phyloP scores from a whole-genome alignment of 306 rosid species.

The Begonia loranthoides region DNA sequence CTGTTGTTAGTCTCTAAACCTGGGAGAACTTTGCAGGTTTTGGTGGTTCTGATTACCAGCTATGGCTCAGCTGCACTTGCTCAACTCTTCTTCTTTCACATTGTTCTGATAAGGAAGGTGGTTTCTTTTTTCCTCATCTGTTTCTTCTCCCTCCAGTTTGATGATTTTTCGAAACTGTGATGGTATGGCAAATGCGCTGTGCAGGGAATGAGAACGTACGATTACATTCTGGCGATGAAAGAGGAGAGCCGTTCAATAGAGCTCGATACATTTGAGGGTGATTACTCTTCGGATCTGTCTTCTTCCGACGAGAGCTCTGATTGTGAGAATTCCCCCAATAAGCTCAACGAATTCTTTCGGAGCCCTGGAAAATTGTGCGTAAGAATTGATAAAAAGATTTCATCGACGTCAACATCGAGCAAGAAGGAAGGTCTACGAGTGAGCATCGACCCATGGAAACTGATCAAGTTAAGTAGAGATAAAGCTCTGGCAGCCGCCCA shows the following conservation, averaged over 20 bases:
- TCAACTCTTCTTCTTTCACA: constrained; percentile 88
- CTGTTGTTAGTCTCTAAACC: not conserved
- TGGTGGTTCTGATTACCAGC: constrained; percentile 52
- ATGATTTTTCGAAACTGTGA: not conserved
- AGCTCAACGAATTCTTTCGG: constrained; percentile 69
- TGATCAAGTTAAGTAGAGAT: constrained; percentile 67
- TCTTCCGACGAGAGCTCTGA: constrained; percentile 71
- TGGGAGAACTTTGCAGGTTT: constrained; percentile 26
- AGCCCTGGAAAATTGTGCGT: constrained; percentile 52
- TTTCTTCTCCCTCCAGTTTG: not conserved
- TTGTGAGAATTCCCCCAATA: constrained; percentile 57
- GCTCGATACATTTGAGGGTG: constrained; percentile 44
- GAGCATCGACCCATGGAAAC: constrained; percentile 78
- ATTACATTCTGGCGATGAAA: constrained; percentile 87
- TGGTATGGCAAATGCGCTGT: not conserved
- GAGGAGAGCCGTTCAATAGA: constrained; percentile 57
- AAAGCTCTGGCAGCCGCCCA: constrained; percentile 68
- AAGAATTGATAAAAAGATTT: constrained; percentile 51
- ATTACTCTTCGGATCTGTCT: constrained; percentile 39
- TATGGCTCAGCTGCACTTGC: constrained; percentile 90
- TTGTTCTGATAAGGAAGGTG: constrained; percentile 87
- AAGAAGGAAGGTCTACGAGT: constrained; percentile 53
- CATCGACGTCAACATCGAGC: constrained; percentile 29
- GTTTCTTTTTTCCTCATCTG: constrained; percentile 3
- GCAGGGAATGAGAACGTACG: constrained; percentile 95